Evolutionary conservation across 176 grass and related monocot species (phyloP), one percentile per base, ranked within the genome.

Genomic region (Luzula sylvatica): DNA sequence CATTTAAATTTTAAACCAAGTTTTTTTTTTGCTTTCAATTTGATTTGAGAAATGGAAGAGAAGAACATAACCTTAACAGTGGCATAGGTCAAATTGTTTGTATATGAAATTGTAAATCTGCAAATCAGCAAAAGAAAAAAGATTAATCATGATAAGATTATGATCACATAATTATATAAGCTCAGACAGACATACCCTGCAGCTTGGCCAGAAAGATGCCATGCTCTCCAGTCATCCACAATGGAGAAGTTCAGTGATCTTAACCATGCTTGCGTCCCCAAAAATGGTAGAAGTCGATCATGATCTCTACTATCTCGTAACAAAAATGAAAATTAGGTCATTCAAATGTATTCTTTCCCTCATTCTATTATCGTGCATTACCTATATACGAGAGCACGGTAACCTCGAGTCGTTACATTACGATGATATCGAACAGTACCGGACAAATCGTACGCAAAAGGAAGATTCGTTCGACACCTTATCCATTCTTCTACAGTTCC

Each of bases 221-320:
- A 84, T 28, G 80, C 68, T 47, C 74, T 78, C 69, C 74, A 78
- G 0, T 70, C 38, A 49, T 75, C 65, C 8, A 75, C 13, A 13
- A 79, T 69, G 14, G 75, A 56, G 54, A 67, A 72, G 22, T 71
- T 75, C 11, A 79, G 76, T 14, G 70, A 67, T 67, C 58, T 52
- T 46, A 75, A 41, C 81, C 81, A 85, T 23, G 52, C 46, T 7
- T 67, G 58, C 2, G 81, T 85, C 20, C 75, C 65, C 12, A 75
- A n/a, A 56, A 85, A 71, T 3, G 70, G 59, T 4, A 70, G 2
- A 2, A 11, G 0, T 9, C 65, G 40, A 29, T 85, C 81, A 56
- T 75, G 75, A 26, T 79, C 81, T 21, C 70, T 58, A 16, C 70
- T 79, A 21, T 17, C n/a, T 17, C 7, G 29, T 21, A 11, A 58